Conservation (phyloP, 1,139 yeast genomes). For the Pichia sp. region DNA sequence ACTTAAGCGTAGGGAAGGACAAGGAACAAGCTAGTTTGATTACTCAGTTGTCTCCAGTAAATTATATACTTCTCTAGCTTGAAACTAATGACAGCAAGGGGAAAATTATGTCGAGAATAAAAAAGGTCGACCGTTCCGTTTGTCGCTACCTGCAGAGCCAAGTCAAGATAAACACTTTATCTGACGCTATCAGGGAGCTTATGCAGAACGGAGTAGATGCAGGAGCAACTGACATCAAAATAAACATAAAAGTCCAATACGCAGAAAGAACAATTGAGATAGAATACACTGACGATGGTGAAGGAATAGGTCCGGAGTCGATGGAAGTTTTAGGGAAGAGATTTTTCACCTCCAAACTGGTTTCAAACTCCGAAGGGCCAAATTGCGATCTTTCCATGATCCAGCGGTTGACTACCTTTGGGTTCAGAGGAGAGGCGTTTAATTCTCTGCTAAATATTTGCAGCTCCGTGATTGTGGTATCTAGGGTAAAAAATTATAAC, state of each 20-base stretch:
- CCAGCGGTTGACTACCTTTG: slow-evolving; percentile 49
- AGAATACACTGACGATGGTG: slow-evolving; percentile 70
- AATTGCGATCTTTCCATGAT: slow-evolving; percentile 43
- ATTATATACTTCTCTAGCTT: neutral
- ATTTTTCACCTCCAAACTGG: slow-evolving; percentile 67
- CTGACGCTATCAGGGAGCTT: slow-evolving; percentile 61
- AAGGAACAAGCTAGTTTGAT: neutral
- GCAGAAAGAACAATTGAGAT: slow-evolving; percentile 39
- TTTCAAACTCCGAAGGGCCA: neutral
- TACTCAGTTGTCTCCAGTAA: neutral
- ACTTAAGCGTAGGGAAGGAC: neutral
- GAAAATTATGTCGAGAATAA: slow-evolving; percentile 6
- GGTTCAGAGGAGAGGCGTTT: slow-evolving; percentile 77
- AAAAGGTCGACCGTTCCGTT: neutral
- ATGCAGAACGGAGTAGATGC: slow-evolving; percentile 83
- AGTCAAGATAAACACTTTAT: slow-evolving; percentile 6
- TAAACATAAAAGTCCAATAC: slow-evolving; percentile 52
- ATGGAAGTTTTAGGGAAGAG: slow-evolving; percentile 56
- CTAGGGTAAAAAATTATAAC: slow-evolving; percentile 33
- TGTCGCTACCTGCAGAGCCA: slow-evolving; percentile 14
- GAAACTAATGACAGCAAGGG: neutral
- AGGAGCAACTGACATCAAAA: slow-evolving; percentile 50
- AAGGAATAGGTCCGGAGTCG: slow-evolving; percentile 59
- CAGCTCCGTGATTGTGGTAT: slow-evolving; percentile 36
- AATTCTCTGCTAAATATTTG: slow-evolving; percentile 33